Conservation (phyloP, 345 rosid genomes). For the Syzygium oleosum region DNA sequence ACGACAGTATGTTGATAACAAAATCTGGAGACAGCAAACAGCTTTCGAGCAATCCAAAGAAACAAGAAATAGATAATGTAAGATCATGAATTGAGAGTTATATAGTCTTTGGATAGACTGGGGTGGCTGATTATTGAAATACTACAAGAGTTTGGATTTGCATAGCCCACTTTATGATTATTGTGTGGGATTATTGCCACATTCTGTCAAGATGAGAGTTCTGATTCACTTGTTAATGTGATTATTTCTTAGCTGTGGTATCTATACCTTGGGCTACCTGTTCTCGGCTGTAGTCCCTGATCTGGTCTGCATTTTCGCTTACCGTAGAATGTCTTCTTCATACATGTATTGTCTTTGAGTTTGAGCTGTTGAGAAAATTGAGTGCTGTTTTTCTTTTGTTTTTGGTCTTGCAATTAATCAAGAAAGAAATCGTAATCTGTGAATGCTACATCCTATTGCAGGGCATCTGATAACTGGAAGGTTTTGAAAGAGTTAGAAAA, state of each 20-base stretch:
- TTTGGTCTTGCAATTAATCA: background rate
- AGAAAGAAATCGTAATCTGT: background rate
- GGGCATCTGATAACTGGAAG: constrained; percentile 86
- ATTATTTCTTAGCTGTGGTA: background rate
- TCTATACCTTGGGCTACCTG: background rate
- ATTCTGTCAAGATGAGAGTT: background rate
- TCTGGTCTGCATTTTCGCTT: background rate
- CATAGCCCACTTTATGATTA: background rate
- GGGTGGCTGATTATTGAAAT: background rate
- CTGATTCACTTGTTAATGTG: background rate
- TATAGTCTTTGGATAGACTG: background rate
- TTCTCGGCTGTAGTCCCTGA: background rate
- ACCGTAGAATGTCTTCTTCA: background rate
- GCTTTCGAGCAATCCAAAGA: background rate
- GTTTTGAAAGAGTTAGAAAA: constrained; percentile 81
- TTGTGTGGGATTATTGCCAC: background rate
- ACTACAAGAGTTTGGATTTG: background rate
- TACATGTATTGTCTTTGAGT: background rate
- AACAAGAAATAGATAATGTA: background rate
- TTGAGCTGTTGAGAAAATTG: background rate
- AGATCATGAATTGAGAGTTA: background rate
- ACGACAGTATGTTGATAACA: background rate
- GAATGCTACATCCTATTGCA: constrained; percentile 1
- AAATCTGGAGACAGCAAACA: background rate
- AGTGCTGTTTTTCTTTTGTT: background rate